Base-by-base conservation (phyloP, 139 green algal genomes). In the Coccomyxa sp. region DNA sequence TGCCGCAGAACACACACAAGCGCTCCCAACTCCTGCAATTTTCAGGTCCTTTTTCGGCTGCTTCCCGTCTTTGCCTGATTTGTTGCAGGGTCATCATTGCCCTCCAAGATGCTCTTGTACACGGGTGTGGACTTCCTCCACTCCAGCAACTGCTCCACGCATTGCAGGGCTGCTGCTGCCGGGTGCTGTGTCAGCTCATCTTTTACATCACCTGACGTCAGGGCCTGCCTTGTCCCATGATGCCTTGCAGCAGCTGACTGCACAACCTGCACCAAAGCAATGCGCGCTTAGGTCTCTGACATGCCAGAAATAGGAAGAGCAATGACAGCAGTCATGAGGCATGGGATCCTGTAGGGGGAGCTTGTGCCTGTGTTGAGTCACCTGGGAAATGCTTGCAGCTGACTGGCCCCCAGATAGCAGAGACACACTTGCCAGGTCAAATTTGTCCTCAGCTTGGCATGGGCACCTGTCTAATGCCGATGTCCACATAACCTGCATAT, bases 401-500 rank as follows among this genome's bases (percentile, higher is more conserved):
- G 85, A 83, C 68, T 92, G 90, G 22, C 83, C 76, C 31, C 84
- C 82, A n/a, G 80, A 90, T 36, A 97, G 86, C 76, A 91, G 85
- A 10, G 87, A 82, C 54, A 97, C 86, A 4, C 90, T 95, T 39
- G 87, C 88, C 41, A 94, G 75, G 78, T 96, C 92, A 78, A 97
- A 96, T n/a, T n/a, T n/a, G n/a, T n/a, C n/a, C n/a, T n/a, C n/a
- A n/a, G n/a, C n/a, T n/a, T n/a, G n/a, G n/a, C n/a, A n/a, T n/a
- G n/a, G n/a, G n/a, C n/a, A n/a, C n/a, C n/a, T n/a, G n/a, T n/a
- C n/a, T n/a, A n/a, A n/a, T n/a, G n/a, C n/a, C n/a, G n/a, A n/a
- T n/a, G n/a, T n/a, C n/a, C n/a, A n/a, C n/a, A n/a, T n/a, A n/a
- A n/a, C n/a, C n/a, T n/a, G n/a, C n/a, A n/a, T n/a, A n/a, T n/a